Evolutionary conservation across 2,329 filamentous ascomycete species (phyloP).

Genomic region (Clarireedia monteithiana): DNA sequence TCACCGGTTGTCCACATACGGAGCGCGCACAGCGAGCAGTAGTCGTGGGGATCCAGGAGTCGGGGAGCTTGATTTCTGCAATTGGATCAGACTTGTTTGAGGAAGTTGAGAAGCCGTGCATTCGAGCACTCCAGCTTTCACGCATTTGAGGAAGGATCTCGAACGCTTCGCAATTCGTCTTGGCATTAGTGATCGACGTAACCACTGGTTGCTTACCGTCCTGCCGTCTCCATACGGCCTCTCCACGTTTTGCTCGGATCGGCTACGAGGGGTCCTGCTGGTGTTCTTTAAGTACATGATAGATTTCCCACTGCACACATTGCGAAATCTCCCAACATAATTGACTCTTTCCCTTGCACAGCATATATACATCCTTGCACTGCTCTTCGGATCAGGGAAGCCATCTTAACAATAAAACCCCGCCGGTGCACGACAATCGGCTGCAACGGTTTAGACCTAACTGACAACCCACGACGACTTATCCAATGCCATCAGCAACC

Average conservation of each 20-base stretch:
- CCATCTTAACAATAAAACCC: not conserved
- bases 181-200: not conserved
- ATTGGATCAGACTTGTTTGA: no score
- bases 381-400: not conserved
- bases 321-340: not conserved
- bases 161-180: not conserved
- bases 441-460: not conserved
- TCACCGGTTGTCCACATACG: not conserved
- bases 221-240: not conserved
- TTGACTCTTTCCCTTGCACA: not conserved
- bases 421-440: not conserved
- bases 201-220: not conserved
- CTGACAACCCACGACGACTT: not conserved
- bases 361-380: no score
- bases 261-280: not conserved
- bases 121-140: not conserved
- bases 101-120: not conserved
- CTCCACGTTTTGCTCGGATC: not conserved
- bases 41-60: no score
- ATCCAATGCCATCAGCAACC: conserved; percentile 26
- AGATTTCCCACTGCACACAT: not conserved
- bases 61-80: no score
- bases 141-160: not conserved
- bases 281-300: not conserved
- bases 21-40: no score